Percentiles rank a stretch among this genome's conserved stretches.
Evolutionary conservation across 2,329 filamentous ascomycete species (phyloP).

Genomic region (Pestalotiopsis fici): DNA sequence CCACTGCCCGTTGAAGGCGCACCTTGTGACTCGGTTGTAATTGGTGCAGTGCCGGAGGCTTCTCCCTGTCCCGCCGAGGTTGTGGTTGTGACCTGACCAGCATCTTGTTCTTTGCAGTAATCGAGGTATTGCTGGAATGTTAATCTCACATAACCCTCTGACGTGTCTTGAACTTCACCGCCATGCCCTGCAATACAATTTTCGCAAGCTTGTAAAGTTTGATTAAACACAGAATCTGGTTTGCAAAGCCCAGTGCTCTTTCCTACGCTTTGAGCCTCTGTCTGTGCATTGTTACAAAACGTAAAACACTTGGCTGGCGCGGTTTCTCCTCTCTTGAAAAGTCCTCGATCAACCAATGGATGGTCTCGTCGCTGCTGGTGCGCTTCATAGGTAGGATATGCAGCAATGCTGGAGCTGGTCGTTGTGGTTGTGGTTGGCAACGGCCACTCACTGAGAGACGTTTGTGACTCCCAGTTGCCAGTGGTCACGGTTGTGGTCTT

Average conservation of each 20-base stretch:
- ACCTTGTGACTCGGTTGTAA: constrained; percentile 17
- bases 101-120: constrained; percentile 48
- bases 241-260: constrained; percentile 49
- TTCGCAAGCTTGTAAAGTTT: constrained; percentile 37
- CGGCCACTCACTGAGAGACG: constrained; percentile 43
- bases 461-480: constrained; percentile 57
- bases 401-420: constrained; percentile 20
- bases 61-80: constrained; percentile 7
- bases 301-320: constrained; percentile 52
- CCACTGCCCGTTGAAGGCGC: constrained; percentile 11
- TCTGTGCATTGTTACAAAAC: constrained; percentile 50
- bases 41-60: constrained; percentile 12
- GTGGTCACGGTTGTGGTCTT: constrained; percentile 46
- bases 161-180: constrained; percentile 34
- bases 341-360: constrained; percentile 15
- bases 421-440: constrained; percentile 12
- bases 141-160: constrained; percentile 10
- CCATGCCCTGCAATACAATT: constrained; percentile 38
- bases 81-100: constrained; percentile 9
- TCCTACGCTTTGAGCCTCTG: constrained; percentile 48
- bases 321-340: constrained; percentile 41
- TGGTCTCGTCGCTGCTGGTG: constrained; percentile 13
- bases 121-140: constrained; percentile 44
- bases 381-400: constrained; percentile 12
- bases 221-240: constrained; percentile 39